Base-by-base conservation (phyloP, 192 early-diverging fungal species). In the Entomortierella beljakovae region DNA sequence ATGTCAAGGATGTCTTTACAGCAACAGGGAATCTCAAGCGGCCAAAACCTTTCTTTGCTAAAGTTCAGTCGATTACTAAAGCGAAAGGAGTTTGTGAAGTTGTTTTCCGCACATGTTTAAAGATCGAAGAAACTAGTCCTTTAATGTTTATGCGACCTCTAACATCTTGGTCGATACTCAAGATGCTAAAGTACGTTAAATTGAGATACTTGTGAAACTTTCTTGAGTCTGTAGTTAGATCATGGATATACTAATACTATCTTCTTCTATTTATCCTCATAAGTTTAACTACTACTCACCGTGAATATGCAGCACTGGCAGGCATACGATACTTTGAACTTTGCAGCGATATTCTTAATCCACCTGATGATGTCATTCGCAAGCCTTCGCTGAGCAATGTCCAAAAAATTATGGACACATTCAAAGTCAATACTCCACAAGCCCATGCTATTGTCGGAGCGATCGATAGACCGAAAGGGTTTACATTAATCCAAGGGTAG, bases 361-460 rank as follows among this genome's bases (percentile, higher is more conserved):
- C 94, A 29, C 72, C 81, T 34, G 62, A 35, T 51, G 53, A 29
- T 57, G 59, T 31, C 40, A 72, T 37, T 38, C 68, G 28, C 48
- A 80, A 58, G 59, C 86, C 43, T 51, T 71, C 37, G 32, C 68
- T 40, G 42, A 55, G n/a, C 76, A 89, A 31, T 80, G 88, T 16
- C 54, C 59, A 51, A 46, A 64, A 61, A 81, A 81, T 66, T 10
- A 88, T 89, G 81, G 68, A 84, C 22, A 83, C 77, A 6, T 94
- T 92, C 64, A 84, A 87, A n/a, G 90, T 98, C n/a, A 99, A 99
- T 68, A 85, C 90, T 59, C 94, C 96, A 8, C 97, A 99, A 79
- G 97, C 96, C 0, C 86, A 89, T 49, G 95, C 96, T 6, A 92
- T 99, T 56, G 77, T 84, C 9, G 82, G 85, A 11, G 94, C 93